Conservation (phyloP, 192 early-diverging fungal genomes). For the Coemansia interrupta region DNA sequence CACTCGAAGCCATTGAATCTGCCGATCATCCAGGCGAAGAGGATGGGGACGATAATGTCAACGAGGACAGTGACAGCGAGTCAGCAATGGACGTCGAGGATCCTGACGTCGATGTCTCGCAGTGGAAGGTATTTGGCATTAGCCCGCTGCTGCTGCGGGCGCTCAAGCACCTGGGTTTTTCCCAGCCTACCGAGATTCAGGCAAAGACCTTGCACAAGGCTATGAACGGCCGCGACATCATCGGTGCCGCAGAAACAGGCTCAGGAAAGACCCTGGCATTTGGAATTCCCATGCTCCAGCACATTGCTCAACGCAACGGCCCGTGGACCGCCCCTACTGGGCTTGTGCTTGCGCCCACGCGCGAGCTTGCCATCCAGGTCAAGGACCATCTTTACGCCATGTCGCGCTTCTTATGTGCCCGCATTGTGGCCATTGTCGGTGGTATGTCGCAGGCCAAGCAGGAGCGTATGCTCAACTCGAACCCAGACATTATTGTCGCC, state of each 20-base stretch:
- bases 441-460: constrained; percentile 95
- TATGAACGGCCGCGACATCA: constrained; percentile 73
- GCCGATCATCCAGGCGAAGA: constrained; percentile 25
- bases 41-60: constrained; percentile 12
- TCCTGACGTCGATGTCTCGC: constrained; percentile 62
- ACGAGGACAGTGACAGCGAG: constrained; percentile 12
- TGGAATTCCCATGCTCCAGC: constrained; percentile 87
- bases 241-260: constrained; percentile 93
- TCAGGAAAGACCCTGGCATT: constrained; percentile 95
- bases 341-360: constrained; percentile 85
- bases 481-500: constrained; percentile 73
- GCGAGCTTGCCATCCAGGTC: constrained; percentile 95
- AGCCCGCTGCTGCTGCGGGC: constrained; percentile 59
- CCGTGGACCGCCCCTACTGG: constrained; percentile 45
- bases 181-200: constrained; percentile 86
- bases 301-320: constrained; percentile 52
- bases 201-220: constrained; percentile 66
- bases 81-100: constrained; percentile 19
- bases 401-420: constrained; percentile 47
- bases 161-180: constrained; percentile 69
- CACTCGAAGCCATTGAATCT: background rate
- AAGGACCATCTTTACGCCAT: constrained; percentile 71
- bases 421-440: constrained; percentile 79
- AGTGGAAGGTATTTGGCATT: constrained; percentile 68
- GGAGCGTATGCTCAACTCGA: constrained; percentile 61